Evolutionary conservation across 2,329 filamentous ascomycete species (phyloP).

Genomic region (Fusarium verrucosum): DNA sequence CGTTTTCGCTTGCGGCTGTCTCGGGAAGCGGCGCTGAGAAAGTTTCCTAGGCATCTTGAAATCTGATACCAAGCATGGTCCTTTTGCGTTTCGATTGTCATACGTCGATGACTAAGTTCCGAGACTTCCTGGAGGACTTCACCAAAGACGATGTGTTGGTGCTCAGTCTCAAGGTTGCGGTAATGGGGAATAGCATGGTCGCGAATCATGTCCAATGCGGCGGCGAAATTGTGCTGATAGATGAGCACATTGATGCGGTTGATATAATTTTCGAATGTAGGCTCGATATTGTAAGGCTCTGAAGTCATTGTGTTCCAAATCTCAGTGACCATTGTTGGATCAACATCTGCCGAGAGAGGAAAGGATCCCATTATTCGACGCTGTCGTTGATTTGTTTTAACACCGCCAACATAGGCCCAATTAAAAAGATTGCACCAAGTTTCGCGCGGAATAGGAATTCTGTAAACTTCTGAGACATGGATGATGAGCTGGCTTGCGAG

Average conservation of each 20-base stretch:
- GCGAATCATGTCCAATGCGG: constrained; percentile 52
- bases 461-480: constrained; percentile 68
- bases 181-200: constrained; percentile 54
- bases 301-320: constrained; percentile 69
- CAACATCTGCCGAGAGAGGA: constrained; percentile 47
- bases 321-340: constrained; percentile 55
- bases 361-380: constrained; percentile 49
- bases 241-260: constrained; percentile 55
- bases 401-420: constrained; percentile 69
- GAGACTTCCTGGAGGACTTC: constrained; percentile 46
- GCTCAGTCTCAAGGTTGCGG: constrained; percentile 35
- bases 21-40: constrained; percentile 43
- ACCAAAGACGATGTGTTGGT: constrained; percentile 45
- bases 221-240: constrained; percentile 38
- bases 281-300: constrained; percentile 64
- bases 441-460: constrained; percentile 62
- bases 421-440: constrained; percentile 74
- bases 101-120: constrained; percentile 39
- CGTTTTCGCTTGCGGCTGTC: constrained; percentile 36
- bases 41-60: constrained; percentile 38
- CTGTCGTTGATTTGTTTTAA: constrained; percentile 49
- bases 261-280: constrained; percentile 66
- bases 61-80: constrained; percentile 49
- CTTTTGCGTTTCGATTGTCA: constrained; percentile 44
- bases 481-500: constrained; percentile 68